These are phyloP conservation scores for Breviolum minutum DNA, from an alignment of 73 alveolate genomes.

Conservation along the genomic window DNA sequence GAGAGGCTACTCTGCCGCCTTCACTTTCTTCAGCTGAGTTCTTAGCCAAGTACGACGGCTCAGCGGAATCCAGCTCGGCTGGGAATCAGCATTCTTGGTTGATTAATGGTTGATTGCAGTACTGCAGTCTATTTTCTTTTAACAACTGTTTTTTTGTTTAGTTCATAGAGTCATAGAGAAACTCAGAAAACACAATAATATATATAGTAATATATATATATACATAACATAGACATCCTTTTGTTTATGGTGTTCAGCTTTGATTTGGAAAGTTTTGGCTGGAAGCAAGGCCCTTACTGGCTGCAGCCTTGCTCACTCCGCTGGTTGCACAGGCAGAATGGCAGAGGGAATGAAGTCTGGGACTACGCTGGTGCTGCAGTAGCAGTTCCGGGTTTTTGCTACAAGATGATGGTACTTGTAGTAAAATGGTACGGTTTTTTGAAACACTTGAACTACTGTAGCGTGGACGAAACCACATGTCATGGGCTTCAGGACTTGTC, in stretches of 20 bases:
- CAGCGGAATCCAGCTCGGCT: not conserved
- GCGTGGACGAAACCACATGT: too few relatives aligned
- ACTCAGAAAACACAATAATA: not conserved
- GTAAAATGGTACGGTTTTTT: not conserved
- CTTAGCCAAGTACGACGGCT: not conserved
- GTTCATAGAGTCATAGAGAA: not conserved
- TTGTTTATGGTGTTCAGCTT: not conserved
- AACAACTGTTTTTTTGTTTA: not conserved
- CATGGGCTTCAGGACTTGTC: not conserved
- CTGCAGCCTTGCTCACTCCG: slow-evolving; percentile 10
- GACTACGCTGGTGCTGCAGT: not conserved
- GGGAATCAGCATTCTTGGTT: too few relatives aligned
- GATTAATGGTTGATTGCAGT: too few relatives aligned
- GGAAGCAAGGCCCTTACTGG: slow-evolving; percentile 6
- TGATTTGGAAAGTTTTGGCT: not conserved
- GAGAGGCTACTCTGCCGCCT: slow-evolving; percentile 10
- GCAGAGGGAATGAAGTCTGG: not conserved
- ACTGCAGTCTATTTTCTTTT: not conserved
- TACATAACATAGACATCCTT: not conserved
- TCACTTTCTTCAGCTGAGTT: not conserved
- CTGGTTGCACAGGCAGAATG: too few relatives aligned
- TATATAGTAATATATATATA: too few relatives aligned
- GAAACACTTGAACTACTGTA: not conserved
- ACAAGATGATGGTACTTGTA: not conserved
- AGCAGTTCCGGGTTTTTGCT: not conserved